Conservation (phyloP, 2,329 filamentous ascomycete species). For the Pseudogymnoascus sp. region DNA sequence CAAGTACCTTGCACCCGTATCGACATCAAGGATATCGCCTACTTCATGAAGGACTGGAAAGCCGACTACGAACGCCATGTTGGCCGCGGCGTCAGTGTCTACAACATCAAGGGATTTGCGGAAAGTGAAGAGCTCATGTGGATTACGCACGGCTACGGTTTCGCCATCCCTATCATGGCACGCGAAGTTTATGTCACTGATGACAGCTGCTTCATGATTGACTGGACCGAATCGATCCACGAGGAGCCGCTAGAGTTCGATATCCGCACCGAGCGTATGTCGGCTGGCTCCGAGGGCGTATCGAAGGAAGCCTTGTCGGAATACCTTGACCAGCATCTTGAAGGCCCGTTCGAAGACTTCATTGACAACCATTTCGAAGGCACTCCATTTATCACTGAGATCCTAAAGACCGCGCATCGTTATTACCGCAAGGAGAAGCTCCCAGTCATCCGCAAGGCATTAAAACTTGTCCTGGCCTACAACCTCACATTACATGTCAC, state of each 20-base stretch:
- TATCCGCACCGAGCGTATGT: constrained; percentile 78
- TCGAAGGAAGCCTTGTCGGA: constrained; percentile 73
- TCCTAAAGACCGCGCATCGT: constrained; percentile 90
- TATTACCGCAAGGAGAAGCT: constrained; percentile 85
- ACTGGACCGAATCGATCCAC: constrained; percentile 81
- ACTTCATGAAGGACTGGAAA: constrained; percentile 99
- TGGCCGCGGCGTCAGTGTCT: constrained; percentile 77
- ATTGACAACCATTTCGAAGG: constrained; percentile 95
- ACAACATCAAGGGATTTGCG: constrained; percentile 83
- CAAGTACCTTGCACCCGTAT: constrained; percentile 96
- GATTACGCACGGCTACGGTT: constrained; percentile 94
- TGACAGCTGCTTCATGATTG: constrained; percentile 83
- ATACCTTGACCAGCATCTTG: constrained; percentile 92
- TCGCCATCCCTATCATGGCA: constrained; percentile 84
- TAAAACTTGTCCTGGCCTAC: constrained; percentile 92
- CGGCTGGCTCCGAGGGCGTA: constrained; percentile 82
- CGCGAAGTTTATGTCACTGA: constrained; percentile 89
- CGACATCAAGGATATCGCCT: constrained; percentile 96
- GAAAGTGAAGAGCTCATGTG: constrained; percentile 65
- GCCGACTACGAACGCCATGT: constrained; percentile 91
- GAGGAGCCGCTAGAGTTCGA: constrained; percentile 74
- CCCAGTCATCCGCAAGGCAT: constrained; percentile 84
- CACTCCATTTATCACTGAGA: constrained; percentile 88
- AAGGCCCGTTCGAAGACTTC: constrained; percentile 83
- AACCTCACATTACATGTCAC: constrained; percentile 92